Evolutionary conservation across 2,329 filamentous ascomycete species (phyloP).

Genomic region (Fusarium annulatum): DNA sequence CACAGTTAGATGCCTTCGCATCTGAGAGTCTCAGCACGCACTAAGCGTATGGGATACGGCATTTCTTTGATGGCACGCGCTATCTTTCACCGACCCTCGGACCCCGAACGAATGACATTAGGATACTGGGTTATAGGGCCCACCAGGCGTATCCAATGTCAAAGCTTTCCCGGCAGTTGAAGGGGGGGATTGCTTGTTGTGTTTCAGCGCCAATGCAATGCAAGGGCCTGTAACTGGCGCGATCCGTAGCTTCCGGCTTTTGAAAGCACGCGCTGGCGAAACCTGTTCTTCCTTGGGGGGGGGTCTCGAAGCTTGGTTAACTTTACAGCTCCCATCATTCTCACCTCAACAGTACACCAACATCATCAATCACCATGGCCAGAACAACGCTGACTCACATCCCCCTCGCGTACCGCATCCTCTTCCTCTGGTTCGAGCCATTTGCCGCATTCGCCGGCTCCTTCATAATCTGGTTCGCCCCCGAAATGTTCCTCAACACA

Average conservation of each 20-base stretch:
- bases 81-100: too few species aligned
- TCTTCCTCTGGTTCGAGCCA: conserved; percentile 35
- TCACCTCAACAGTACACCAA: too few species aligned
- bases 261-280: neutral
- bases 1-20: neutral
- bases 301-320: neutral
- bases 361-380: neutral
- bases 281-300: neutral
- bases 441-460: conserved; percentile 6
- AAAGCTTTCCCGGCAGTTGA: neutral
- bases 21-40: too few species aligned
- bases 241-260: conserved; percentile 1
- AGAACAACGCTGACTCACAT: neutral
- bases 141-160: too few species aligned
- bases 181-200: too few species aligned
- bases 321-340: neutral
- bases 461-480: conserved; percentile 7
- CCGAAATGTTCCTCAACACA: conserved; percentile 16
- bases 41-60: too few species aligned
- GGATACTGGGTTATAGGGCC: neutral
- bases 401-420: conserved; percentile 17
- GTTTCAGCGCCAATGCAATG: neutral
- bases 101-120: neutral
- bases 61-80: neutral
- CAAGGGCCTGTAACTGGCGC: neutral